Evolutionary conservation across 768 basidiomycete genomes (phyloP).

Genomic region (Mrakia gelida): DNA sequence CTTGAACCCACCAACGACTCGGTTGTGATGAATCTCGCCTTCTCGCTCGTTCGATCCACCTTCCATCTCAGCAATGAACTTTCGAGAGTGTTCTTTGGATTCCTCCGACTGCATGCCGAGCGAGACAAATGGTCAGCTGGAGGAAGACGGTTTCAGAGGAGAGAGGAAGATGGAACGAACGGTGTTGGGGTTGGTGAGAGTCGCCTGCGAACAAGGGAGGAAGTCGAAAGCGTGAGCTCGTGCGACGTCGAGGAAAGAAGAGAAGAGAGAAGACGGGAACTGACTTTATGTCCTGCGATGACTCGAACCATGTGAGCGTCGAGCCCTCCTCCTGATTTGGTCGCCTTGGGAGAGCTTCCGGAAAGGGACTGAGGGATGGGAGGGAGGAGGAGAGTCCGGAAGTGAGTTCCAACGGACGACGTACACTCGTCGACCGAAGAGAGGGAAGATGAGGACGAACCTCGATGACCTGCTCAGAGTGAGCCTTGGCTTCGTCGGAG

Average conservation of each 20-base stretch:
- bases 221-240: too few species aligned
- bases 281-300: slow-evolving; percentile 33
- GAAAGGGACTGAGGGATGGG: not conserved
- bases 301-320: not conserved
- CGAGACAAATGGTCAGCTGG: not conserved
- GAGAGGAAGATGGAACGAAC: too few species aligned
- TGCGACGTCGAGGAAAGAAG: too few species aligned
- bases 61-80: slow-evolving; percentile 32
- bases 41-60: not conserved
- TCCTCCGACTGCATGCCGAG: slow-evolving; percentile 20
- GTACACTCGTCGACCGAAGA: not conserved
- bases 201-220: too few species aligned
- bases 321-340: not conserved
- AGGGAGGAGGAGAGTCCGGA: not conserved
- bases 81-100: slow-evolving; percentile 33
- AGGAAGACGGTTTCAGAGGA: slow-evolving; percentile 29
- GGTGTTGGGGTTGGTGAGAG: too few species aligned
- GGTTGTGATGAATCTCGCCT: slow-evolving; percentile 1
- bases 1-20: slow-evolving; percentile 1
- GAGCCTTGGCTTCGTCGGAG: slow-evolving; percentile 42
- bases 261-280: too few species aligned
- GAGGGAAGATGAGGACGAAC: slow-evolving; percentile 46
- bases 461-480: slow-evolving; percentile 37
- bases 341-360: not conserved
- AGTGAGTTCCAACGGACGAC: not conserved